A percentile compares a stretch with the other conserved stretches of the same genome.
phyloP scores from a whole-genome alignment of 495 filamentous ascomycete genomes.

The Staphylotrichum longicolle region DNA sequence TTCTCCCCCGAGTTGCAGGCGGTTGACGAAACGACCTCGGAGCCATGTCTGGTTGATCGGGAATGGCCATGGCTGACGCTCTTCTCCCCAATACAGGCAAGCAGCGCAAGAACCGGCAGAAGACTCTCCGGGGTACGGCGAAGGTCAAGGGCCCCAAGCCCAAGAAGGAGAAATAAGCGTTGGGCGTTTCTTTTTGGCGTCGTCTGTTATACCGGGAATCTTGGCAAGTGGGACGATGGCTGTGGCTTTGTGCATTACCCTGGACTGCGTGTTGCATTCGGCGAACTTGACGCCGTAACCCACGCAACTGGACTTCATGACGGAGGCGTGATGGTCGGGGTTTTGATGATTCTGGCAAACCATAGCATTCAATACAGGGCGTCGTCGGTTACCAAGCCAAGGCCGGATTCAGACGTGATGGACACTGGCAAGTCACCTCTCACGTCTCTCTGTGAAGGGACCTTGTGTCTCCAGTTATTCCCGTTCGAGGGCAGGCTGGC shows the following conservation, averaged over 20 bases:
- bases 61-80: conserved; percentile 35
- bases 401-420: neutral
- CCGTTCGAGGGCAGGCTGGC: too few species aligned
- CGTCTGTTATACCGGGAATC: conserved; percentile 30
- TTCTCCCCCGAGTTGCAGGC: conserved; percentile 31
- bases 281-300: conserved; percentile 27
- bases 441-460: neutral
- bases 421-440: neutral
- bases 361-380: conserved; percentile 39
- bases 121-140: conserved; percentile 95
- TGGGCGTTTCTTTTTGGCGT: conserved; percentile 33
- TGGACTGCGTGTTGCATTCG: conserved; percentile 31
- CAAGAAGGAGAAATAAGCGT: conserved; percentile 64
- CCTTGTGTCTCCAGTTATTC: too few species aligned
- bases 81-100: conserved; percentile 67
- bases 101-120: conserved; percentile 99
- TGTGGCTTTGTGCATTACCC: conserved; percentile 39
- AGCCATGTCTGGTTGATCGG: neutral
- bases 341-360: conserved; percentile 31
- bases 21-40: neutral
- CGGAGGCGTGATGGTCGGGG: conserved; percentile 38
- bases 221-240: conserved; percentile 32
- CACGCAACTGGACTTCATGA: conserved; percentile 29
- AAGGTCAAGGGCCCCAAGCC: conserved; percentile 84
- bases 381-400: conserved; percentile 26